Conservation (phyloP, 2,329 filamentous ascomycete species). For the Aspergillus sp. region DNA sequence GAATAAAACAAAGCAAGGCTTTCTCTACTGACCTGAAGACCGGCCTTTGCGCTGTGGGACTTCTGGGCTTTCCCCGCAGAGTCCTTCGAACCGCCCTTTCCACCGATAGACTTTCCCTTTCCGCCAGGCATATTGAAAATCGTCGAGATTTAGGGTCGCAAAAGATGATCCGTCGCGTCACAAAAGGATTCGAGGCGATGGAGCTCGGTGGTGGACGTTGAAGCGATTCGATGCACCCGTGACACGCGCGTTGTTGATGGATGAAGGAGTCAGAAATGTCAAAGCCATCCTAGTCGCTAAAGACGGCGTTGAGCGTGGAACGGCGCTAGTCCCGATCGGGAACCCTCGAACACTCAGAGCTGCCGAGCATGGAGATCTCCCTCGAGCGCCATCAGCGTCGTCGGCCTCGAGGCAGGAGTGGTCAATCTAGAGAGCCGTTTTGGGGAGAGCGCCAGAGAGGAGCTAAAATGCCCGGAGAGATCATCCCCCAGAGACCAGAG, state of each 20-base stretch:
- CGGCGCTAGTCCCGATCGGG: conserved; percentile 39
- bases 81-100: conserved; percentile 85
- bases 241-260: conserved; percentile 45
- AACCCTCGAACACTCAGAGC: conserved; percentile 18
- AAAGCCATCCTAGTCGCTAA: conserved; percentile 38
- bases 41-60: conserved; percentile 89
- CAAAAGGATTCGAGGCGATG: conserved; percentile 20
- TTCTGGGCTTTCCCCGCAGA: conserved; percentile 87
- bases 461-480: neutral
- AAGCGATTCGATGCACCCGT: conserved; percentile 27
- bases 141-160: conserved; percentile 26
- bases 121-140: conserved; percentile 68
- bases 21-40: conserved; percentile 76
- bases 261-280: conserved; percentile 44
- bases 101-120: conserved; percentile 90
- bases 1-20: conserved; percentile 9
- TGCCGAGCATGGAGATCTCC: conserved; percentile 12
- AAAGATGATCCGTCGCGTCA: conserved; percentile 27
- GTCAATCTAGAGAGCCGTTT: neutral
- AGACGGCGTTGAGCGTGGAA: conserved; percentile 28
- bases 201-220: conserved; percentile 27
- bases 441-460: neutral
- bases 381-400: conserved; percentile 6
- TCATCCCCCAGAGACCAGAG: neutral
- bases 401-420: neutral